Base-by-base conservation (phyloP, 2,329 filamentous ascomycete genomes). In the Aspergillus japonicus region DNA sequence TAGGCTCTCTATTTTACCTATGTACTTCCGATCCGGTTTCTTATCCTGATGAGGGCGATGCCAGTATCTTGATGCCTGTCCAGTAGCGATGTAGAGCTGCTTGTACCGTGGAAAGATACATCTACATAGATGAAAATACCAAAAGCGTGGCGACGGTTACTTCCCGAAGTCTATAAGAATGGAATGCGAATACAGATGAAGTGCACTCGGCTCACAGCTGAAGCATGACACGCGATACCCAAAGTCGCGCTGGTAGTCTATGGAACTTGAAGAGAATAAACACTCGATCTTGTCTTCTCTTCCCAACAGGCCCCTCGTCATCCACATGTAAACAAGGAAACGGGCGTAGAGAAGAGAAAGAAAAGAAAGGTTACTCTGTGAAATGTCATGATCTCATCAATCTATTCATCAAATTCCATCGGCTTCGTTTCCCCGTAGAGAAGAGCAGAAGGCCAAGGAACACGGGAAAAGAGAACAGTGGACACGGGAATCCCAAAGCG, bases 391-490 rank as follows among this genome's bases (percentile, higher is more conserved):
- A 16, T 44, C 39, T 44, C 39, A 44, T 44, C 14, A 44, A 16
- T 44, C 39, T n/a, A n/a, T 8, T n/a, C 39, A 44, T 19, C 16
- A 16, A 19, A 19, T 19, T 19, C 39, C 16, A 19, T 19, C 39
- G 39, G 16, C 39, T 44, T 44, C 16, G 33, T 6, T 16, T 44
- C 14, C 39, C 14, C 39, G 12, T 3, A 35, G 39, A 44, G 39
- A 16, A 16, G 6, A 44, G 16, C 14, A 19, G 14, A 8, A 8
- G 16, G 39, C 6, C 16, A 44, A 44, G 39, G 39, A 63, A 56
- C 60, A 61, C 58, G 52, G 57, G 59, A 52, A 62, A 62, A 59
- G 55, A 60, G 60, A 63, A 67, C 62, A 66, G 62, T 64, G 64
- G 56, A 57, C 59, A 65, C 61, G 63, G 60, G 60, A 68, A 66